These are phyloP conservation scores for Retiboletus flavoniger DNA, from an alignment of 1,284 basidiomycete species.

Conservation along the genomic window DNA sequence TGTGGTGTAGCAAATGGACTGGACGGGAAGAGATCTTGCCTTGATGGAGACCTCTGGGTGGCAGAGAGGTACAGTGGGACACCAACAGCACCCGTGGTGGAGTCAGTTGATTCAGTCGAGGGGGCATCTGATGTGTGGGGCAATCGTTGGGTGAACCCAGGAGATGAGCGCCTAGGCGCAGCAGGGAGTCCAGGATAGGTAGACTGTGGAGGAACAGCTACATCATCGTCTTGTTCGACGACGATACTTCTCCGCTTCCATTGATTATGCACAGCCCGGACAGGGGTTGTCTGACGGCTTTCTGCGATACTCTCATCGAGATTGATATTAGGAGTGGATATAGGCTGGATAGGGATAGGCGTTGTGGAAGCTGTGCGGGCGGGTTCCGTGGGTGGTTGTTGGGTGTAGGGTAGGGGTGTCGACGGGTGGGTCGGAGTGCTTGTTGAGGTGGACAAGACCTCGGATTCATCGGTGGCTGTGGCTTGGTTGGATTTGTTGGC, in stretches of 20 bases:
- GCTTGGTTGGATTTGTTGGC: conserved; percentile 45
- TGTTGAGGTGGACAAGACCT: conserved; percentile 56
- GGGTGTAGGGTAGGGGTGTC: conserved; percentile 45
- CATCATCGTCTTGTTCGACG: conserved; percentile 63
- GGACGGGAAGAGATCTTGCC: conserved; percentile 57
- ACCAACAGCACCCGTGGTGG: conserved; percentile 36
- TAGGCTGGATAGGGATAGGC: conserved; percentile 31
- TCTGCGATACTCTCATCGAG: conserved; percentile 30
- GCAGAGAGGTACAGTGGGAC: conserved; percentile 49
- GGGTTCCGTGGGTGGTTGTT: conserved; percentile 25
- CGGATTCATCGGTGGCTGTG: conserved; percentile 60
- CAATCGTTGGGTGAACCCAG: conserved; percentile 35
- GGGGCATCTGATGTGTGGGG: conserved; percentile 54
- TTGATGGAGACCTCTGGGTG: conserved; percentile 46
- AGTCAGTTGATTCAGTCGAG: conserved; percentile 46
- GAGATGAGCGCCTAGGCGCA: conserved; percentile 35
- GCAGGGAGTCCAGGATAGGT: conserved; percentile 35
- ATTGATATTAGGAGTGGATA: conserved; percentile 29
- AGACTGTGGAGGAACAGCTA: conserved; percentile 36
- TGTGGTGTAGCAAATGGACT: conserved; percentile 74
- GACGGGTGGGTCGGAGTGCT: conserved; percentile 61
- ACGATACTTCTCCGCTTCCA: conserved; percentile 63
- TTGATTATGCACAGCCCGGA: conserved; percentile 33
- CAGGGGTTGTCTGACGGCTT: conserved; percentile 37
- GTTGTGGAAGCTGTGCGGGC: conserved; percentile 30